Percentiles rank a stretch among this genome's conserved stretches.
Conservation (phyloP, 768 basidiomycete species). For the Boletellus sp. region DNA sequence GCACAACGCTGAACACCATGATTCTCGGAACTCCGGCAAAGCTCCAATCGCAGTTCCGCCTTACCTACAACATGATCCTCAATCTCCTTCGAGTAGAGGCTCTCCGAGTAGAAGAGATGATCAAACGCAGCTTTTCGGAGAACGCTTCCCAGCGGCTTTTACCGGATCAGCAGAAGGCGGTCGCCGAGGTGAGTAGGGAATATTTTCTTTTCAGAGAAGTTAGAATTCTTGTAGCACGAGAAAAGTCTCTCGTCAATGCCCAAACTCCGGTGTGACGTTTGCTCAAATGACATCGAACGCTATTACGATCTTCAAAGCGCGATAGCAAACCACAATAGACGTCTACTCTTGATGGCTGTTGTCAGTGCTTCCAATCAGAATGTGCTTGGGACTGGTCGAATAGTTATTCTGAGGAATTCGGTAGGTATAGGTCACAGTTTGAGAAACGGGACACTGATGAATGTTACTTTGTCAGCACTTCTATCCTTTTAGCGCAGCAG, state of each 20-base stretch:
- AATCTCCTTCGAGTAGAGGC: slow-evolving; percentile 96
- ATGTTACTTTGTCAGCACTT: slow-evolving; percentile 59
- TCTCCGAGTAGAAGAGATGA: slow-evolving; percentile 97
- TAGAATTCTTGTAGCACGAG: slow-evolving; percentile 55
- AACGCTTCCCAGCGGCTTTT: slow-evolving; percentile 90
- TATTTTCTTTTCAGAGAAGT: slow-evolving; percentile 3
- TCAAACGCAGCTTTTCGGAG: slow-evolving; percentile 98
- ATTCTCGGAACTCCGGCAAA: slow-evolving; percentile 93
- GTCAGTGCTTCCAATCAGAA: slow-evolving; percentile 63
- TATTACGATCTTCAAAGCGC: slow-evolving; percentile 72
- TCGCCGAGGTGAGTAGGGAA: slow-evolving; percentile 59
- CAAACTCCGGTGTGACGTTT: slow-evolving; percentile 65
- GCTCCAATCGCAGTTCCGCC: slow-evolving; percentile 90
- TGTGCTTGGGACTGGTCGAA: slow-evolving; percentile 65
- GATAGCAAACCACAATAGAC: slow-evolving; percentile 59
- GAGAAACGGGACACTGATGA: slow-evolving; percentile 1
- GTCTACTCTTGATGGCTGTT: slow-evolving; percentile 57
- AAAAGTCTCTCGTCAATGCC: slow-evolving; percentile 57
- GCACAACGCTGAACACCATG: slow-evolving; percentile 75
- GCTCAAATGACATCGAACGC: slow-evolving; percentile 64
- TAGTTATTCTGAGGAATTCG: slow-evolving; percentile 78
- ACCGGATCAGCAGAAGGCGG: slow-evolving; percentile 90
- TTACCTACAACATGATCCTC: slow-evolving; percentile 99
- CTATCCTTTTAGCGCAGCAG: slow-evolving; percentile 59
- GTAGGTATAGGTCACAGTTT: slow-evolving; percentile 43